Evolutionary conservation across 2,329 filamentous ascomycete species (phyloP), one percentile per base, ranked within the genome.

Genomic region (Orbilia javanica): DNA sequence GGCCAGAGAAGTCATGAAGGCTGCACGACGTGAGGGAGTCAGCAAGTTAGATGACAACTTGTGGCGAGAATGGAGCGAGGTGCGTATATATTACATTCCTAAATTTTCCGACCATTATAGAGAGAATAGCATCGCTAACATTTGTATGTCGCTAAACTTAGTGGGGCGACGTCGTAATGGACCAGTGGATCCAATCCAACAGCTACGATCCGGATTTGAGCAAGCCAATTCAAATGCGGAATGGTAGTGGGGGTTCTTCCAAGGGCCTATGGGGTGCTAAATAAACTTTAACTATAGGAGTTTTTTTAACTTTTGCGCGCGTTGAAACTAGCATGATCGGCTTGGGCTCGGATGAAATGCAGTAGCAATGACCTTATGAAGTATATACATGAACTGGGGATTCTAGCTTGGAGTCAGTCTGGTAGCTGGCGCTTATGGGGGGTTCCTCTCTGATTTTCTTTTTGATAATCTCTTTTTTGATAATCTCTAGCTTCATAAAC

Each of bases 1-100:
- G 55, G 93, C 95, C 85, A 94, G 74, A 39, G 74, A 78, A 18
- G 74, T 97, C 81, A 97, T 98, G 88, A 95, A 96, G 84, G 91
- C 93, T 18, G 94, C 95, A 6, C 92, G 96, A 82, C 87, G 91
- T 80, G 93, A 93, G 81, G 92, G 74, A 25, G 74, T 78, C 1
- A 78, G 74, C 53, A 18, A 31, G 25, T 64, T 78, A 15, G 74
- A 78, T 44, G 67, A 72, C 25, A 46, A 27, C 36, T 34, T 78
- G 20, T 78, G 74, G 74, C 57, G 74, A 72, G 74, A 78, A 48
- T 78, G 74, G 74, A 78, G 74, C 62, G 74, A 78, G 74, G 74
- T 78, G 25, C 39, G 73, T 76, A 76, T 57, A 15, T 34, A n/a
- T n/a, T n/a, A n/a, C n/a, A n/a, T n/a, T n/a, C n/a, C n/a, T n/a